Conservation (phyloP, 2,329 filamentous ascomycete species). For the Nothopassalora personata region DNA sequence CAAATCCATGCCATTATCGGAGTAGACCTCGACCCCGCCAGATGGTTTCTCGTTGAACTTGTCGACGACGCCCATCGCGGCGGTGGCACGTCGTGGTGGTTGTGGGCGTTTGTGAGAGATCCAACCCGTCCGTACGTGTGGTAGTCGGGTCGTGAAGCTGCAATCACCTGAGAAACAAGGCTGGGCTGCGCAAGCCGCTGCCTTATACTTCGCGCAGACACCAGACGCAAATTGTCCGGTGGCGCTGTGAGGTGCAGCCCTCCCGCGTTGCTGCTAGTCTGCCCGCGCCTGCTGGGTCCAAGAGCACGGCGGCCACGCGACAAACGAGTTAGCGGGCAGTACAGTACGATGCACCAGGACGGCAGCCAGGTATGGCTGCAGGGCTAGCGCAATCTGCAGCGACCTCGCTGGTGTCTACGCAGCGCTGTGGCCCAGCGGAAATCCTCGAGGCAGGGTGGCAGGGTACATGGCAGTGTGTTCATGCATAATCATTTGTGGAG, state of each 20-base stretch:
- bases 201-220: not conserved
- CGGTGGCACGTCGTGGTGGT: not conserved
- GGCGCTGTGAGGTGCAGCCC: not conserved
- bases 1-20: conserved; percentile 8
- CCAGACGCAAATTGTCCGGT: not conserved
- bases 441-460: not conserved
- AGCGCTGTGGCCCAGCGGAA: not conserved
- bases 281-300: not conserved
- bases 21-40: conserved; percentile 8
- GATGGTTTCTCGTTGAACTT: conserved; percentile 9
- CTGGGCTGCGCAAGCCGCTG: not conserved
- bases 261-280: not conserved
- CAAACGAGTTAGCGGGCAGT: not conserved
- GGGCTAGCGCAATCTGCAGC: not conserved
- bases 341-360: not conserved
- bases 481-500: not conserved
- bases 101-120: not conserved
- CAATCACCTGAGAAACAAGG: not conserved
- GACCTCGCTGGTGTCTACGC: not conserved
- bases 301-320: conserved; percentile 1
- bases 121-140: not conserved
- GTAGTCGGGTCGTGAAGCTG: not conserved
- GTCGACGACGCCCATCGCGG: conserved; percentile 15
- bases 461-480: not conserved
- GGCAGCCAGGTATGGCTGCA: not conserved